These are phyloP conservation scores for Carex cristatella DNA, from an alignment of 176 grass and related monocot species.

Conservation along the genomic window DNA sequence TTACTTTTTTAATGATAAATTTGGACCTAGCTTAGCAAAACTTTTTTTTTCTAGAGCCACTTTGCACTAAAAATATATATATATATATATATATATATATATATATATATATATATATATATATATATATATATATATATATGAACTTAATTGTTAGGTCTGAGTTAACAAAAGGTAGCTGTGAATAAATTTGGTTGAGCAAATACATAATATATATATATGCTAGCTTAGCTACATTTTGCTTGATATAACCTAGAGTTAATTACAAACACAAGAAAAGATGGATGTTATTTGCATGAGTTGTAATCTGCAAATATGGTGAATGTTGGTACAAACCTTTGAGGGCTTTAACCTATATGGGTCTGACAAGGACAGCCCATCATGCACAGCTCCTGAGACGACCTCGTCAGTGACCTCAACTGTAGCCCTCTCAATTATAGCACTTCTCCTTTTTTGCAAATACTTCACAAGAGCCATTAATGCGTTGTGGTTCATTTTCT, in stretches of 20 bases:
- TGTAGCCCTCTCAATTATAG: slow-evolving; percentile 88
- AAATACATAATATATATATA: neutral
- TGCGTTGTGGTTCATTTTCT: slow-evolving; percentile 90
- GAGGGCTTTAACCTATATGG: slow-evolving; percentile 53
- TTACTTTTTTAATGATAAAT: neutral
- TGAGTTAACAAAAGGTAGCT: neutral
- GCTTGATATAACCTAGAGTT: neutral
- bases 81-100: too few species aligned
- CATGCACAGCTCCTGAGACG: slow-evolving; percentile 82
- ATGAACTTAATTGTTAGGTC: neutral
- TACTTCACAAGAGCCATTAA: slow-evolving; percentile 87
- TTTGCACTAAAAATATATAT: neutral
- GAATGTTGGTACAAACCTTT: neutral
- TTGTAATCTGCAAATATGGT: neutral
- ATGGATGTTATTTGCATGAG: neutral
- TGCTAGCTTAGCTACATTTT: neutral
- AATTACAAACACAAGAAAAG: neutral
- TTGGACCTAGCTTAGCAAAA: neutral
- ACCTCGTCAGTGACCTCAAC: slow-evolving; percentile 96
- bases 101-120: too few species aligned
- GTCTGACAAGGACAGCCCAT: slow-evolving; percentile 72
- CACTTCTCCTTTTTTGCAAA: slow-evolving; percentile 92
- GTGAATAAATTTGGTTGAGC: neutral
- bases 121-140: too few species aligned
- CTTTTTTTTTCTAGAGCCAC: neutral